Conservation (phyloP, 1,139 yeast species). For the Candida glucosophila region DNA sequence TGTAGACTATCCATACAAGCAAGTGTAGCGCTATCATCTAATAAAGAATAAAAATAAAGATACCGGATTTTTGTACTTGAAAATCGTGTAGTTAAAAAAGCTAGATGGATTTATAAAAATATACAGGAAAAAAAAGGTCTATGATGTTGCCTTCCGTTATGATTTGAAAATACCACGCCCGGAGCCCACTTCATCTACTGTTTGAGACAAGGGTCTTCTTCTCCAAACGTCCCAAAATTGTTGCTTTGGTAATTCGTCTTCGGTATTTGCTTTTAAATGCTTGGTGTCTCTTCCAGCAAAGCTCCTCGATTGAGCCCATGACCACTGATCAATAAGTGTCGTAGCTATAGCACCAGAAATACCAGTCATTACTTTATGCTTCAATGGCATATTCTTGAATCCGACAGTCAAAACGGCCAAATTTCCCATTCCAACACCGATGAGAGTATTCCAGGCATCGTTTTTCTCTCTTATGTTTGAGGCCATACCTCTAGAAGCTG, state of each 20-base stretch:
- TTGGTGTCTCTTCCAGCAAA: conserved; percentile 31
- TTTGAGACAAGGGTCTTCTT: conserved; percentile 78
- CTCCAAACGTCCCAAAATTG: conserved; percentile 77
- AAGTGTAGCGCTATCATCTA: conserved; percentile 6
- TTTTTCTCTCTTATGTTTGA: conserved; percentile 41
- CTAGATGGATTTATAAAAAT: too few relatives aligned
- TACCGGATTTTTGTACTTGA: too few relatives aligned
- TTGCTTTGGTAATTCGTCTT: conserved; percentile 40
- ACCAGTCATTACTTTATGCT: conserved; percentile 36
- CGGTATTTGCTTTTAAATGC: conserved; percentile 28
- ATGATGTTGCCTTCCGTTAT: too few relatives aligned
- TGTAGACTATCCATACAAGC: conserved; percentile 74
- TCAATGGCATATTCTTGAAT: conserved; percentile 33
- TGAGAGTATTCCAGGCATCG: conserved; percentile 43
- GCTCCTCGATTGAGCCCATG: conserved; percentile 36
- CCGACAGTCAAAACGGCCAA: conserved; percentile 33
- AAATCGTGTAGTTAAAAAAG: too few relatives aligned
- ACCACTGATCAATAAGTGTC: conserved; percentile 31
- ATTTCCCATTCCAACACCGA: conserved; percentile 38
- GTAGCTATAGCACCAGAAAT: conserved; percentile 32
- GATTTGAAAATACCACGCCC: conserved; percentile 46
- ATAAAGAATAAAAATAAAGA: too few relatives aligned
- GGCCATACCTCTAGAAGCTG: conserved; percentile 31
- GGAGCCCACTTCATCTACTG: conserved; percentile 66
- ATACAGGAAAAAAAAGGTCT: too few relatives aligned